phyloP scores from a whole-genome alignment of 306 rosid genomes.

The Vigna trinervia region DNA sequence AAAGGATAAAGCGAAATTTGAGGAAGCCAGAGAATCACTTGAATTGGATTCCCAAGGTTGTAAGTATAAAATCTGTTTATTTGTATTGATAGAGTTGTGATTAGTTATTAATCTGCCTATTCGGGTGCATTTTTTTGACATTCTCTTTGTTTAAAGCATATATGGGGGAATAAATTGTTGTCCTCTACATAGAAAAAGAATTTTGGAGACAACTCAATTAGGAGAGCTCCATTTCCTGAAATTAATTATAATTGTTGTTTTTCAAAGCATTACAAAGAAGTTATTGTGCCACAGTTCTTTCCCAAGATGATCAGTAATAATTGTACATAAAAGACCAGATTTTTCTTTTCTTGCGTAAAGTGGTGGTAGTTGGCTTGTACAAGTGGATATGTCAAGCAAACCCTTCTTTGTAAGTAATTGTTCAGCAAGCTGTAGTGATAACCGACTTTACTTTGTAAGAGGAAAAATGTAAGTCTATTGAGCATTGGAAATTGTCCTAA shows the following conservation, averaged over 20 bases:
- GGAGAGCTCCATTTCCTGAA: conserved; percentile 22
- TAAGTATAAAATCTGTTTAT: conserved; percentile 49
- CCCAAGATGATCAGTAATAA: conserved; percentile 6
- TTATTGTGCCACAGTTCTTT: conserved; percentile 23
- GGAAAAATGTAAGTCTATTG: conserved; percentile 1
- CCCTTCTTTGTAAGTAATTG: not conserved
- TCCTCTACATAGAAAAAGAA: not conserved
- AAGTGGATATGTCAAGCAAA: conserved; percentile 12
- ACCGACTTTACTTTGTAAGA: not conserved
- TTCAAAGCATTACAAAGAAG: conserved; percentile 21
- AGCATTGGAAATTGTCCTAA: conserved; percentile 27
- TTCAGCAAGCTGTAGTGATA: conserved; percentile 4
- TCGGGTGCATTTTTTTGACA: conserved; percentile 24
- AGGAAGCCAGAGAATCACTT: conserved; percentile 69
- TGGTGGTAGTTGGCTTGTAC: not conserved
- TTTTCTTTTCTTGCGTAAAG: not conserved
- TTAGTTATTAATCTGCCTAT: conserved; percentile 19
- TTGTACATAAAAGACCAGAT: not conserved
- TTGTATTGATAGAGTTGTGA: conserved; percentile 24
- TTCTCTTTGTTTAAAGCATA: conserved; percentile 2
- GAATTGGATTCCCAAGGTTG: conserved; percentile 68
- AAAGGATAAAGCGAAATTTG: conserved; percentile 76
- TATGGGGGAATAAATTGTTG: conserved; percentile 14
- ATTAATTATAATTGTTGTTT: conserved; percentile 10
- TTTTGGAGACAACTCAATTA: conserved; percentile 22